Percentiles rank a stretch among this genome's conserved stretches.
phyloP scores from a whole-genome alignment of 169 alveolate species.

The Plasmodium gonderi region DNA sequence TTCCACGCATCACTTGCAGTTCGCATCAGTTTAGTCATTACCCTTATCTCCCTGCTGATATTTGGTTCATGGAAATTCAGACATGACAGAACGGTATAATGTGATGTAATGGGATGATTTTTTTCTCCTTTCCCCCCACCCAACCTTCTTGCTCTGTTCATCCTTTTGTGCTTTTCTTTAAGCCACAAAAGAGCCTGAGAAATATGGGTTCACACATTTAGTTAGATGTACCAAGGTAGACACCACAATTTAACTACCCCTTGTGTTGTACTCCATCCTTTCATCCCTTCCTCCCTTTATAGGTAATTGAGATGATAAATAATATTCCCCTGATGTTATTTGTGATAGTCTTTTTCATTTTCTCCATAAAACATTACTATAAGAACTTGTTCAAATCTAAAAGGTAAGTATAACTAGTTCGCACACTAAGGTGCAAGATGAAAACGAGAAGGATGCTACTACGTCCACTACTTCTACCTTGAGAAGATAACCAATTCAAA shows the following conservation, averaged over 20 bases:
- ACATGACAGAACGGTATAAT: conserved; percentile 26
- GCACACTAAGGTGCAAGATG: no score
- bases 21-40: conserved; percentile 16
- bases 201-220: not conserved
- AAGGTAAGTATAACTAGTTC: conserved; percentile 23
- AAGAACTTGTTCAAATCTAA: conserved; percentile 34
- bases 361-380: conserved; percentile 18
- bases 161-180: no score
- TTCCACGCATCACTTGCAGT: no score
- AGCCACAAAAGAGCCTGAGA: no score
- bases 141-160: no score
- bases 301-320: conserved; percentile 43
- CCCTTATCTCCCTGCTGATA: conserved; percentile 3
- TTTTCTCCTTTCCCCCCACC: no score
- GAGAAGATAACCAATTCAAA: no score
- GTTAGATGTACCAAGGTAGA: not conserved
- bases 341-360: conserved; percentile 4
- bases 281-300: not conserved
- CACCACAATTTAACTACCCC: not conserved
- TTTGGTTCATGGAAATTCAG: not conserved
- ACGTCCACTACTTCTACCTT: not conserved
- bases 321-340: conserved; percentile 32
- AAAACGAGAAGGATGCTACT: no score
- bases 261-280: not conserved
- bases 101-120: no score